Percentiles rank a stretch among this genome's conserved stretches.
These are phyloP conservation scores for Penicillium digitatum DNA, from an alignment of 2,329 filamentous ascomycete species.

Conservation along the genomic window DNA sequence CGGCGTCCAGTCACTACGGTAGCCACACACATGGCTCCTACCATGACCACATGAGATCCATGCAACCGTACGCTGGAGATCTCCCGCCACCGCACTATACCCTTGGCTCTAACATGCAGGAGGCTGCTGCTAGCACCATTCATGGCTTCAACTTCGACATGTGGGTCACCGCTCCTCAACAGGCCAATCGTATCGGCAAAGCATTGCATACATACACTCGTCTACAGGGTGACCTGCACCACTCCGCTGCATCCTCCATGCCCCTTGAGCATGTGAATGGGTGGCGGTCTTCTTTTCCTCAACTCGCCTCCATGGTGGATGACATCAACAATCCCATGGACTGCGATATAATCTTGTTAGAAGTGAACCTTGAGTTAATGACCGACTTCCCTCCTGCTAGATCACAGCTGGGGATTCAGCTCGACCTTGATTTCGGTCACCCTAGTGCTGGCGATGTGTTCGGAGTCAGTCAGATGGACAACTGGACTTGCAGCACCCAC, in stretches of 20 bases:
- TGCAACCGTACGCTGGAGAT: slow-evolving; percentile 34
- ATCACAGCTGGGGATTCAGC: slow-evolving; percentile 42
- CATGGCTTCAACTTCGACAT: slow-evolving; percentile 44
- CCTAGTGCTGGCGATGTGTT: slow-evolving; percentile 32
- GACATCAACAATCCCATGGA: slow-evolving; percentile 32
- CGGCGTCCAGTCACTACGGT: slow-evolving; percentile 30
- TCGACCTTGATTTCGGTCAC: slow-evolving; percentile 42
- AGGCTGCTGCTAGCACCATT: slow-evolving; percentile 28
- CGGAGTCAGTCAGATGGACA: slow-evolving; percentile 36
- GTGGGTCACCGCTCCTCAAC: slow-evolving; percentile 42
- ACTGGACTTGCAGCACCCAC: slow-evolving; percentile 43
- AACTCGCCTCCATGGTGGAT: slow-evolving; percentile 36
- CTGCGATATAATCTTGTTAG: slow-evolving; percentile 45
- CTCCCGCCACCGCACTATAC: slow-evolving; percentile 35
- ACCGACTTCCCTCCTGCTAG: slow-evolving; percentile 41
- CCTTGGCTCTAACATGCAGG: slow-evolving; percentile 33
- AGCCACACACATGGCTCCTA: slow-evolving; percentile 27
- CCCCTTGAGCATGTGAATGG: slow-evolving; percentile 39
- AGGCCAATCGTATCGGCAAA: slow-evolving; percentile 36
- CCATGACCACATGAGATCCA: slow-evolving; percentile 30
- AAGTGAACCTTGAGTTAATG: slow-evolving; percentile 44
- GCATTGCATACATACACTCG: slow-evolving; percentile 45
- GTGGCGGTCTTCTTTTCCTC: slow-evolving; percentile 44
- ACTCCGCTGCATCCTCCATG: slow-evolving; percentile 33
- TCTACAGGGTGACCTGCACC: slow-evolving; percentile 39